A percentile compares a stretch with the other conserved stretches of the same genome.
Conservation (phyloP, 345 rosid species). For the Adansonia digitata region DNA sequence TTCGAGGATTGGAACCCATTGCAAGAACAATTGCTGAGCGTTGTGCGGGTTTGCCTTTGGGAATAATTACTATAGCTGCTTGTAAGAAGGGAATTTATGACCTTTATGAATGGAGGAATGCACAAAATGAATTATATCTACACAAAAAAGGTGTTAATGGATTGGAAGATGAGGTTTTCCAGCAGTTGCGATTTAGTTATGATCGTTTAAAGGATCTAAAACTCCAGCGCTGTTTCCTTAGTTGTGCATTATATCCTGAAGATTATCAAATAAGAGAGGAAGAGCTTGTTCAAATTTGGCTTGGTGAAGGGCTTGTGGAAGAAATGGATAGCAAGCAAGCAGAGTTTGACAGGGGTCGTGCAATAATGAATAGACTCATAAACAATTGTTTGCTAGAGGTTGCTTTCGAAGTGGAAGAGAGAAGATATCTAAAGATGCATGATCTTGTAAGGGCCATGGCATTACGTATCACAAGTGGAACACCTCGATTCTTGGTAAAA, state of each 20-base stretch:
- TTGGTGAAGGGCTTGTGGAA: not conserved
- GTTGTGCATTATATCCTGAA: not conserved
- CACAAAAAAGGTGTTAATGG: not conserved
- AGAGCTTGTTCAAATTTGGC: not conserved
- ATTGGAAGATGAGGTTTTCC: not conserved
- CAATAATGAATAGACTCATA: not conserved
- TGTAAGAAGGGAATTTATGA: not conserved
- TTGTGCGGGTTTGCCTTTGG: not conserved
- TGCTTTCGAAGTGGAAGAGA: too few relatives aligned
- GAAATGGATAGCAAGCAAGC: too few relatives aligned
- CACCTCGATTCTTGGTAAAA: slow-evolving; percentile 11
- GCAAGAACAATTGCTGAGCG: not conserved
- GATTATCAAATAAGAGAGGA: not conserved
- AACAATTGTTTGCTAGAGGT: not conserved
- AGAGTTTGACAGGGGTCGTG: not conserved
- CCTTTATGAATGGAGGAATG: not conserved
- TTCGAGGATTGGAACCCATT: too few relatives aligned
- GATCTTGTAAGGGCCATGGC: slow-evolving; percentile 10
- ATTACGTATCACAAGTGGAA: not conserved
- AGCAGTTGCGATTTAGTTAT: slow-evolving; percentile 12
- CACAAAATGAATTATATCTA: not conserved
- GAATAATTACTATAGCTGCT: not conserved
- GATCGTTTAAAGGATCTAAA: not conserved
- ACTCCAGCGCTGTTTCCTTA: not conserved
- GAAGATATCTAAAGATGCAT: not conserved